Evolutionary conservation across 2,329 filamentous ascomycete species (phyloP), one percentile per base, ranked within the genome.

Genomic region (Proliferodiscus dingleyae): DNA sequence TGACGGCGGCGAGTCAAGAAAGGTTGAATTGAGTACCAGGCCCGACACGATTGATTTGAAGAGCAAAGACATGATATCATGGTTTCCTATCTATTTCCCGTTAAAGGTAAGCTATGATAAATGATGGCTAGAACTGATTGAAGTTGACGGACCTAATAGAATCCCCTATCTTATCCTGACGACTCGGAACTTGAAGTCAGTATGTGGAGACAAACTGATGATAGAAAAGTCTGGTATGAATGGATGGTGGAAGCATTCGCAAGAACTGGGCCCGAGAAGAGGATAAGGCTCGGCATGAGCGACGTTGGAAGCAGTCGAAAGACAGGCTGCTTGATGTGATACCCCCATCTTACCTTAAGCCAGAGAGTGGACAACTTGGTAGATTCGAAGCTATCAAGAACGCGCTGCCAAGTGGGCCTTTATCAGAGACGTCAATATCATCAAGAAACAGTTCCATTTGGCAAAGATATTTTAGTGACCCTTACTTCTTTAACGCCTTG

Each of bases 41-140:
- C 94, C 93, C 0, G 86, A 95, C 53, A 87, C 85, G 23, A 97
- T 98, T 68, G 88, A 93, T 45, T 71, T 72, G 46, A 97, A 97
- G 78, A 95, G 89, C 73, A 86, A 85, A 62, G 90, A 94, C 59
- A 98, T 98, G 94, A 95, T 96, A 53, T 95, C 88, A 45, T 98
- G 93, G 93, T 98, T 98, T 65, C 93, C 93, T 1, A 97, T 98
- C 23, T 96, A 91, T 70, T 98, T 98, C 63, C 93, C 94, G 0
- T 70, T 98, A 11, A 95, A 93, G 81, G 89, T 90, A 72, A 61
- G 78, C 64, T 41, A 26, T 19, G 23, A 3, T 15, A 7, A 32
- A 19, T 47, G 10, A 3, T 21, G 18, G 33, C 16, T 33, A 9
- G 9, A 13, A 38, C 8, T n/a, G 19, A 24, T 23, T 9, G n/a